Base-by-base conservation (phyloP, 1,139 yeast species). In the Spencermartinsiella ligniputridi region DNA sequence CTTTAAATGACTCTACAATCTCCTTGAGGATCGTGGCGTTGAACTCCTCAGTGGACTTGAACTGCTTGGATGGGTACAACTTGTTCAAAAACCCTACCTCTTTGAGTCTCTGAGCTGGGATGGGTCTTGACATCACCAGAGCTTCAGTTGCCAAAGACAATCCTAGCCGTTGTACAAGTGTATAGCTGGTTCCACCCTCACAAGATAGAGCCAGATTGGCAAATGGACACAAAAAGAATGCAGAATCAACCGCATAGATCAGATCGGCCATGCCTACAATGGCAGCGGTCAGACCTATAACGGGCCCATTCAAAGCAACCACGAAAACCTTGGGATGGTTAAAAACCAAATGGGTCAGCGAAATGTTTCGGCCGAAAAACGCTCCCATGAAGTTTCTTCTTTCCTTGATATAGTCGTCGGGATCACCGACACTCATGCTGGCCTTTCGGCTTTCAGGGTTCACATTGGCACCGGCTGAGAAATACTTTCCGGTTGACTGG, bases 391-490 rank as follows among this genome's bases (percentile, higher is more conserved):
- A 49, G 39, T 48, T 34, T 21, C 53, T 42, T 47, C 55, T 44
- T 25, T 47, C 47, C 20, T 49, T 48, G 32, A 41, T 33, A 29
- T 40, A 48, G 35, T 52, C 57, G 17, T 39, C n/a, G 36, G 40
- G 30, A 41, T 46, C 48, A 13, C 37, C 37, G 9, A 41, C 30
- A 42, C 57, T 43, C 27, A 46, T 50, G 6, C 40, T 25, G 13
- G 63, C 63, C 6, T 17, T 15, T 13, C 17, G 11, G 3, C 9
- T 17, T 11, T 34, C 20, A 6, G 18, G 15, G 68, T 62, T 60
- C 49, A 86, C 76, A 61, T 86, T 82, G 24, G 96, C 96, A 33
- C 97, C 97, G 4, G 96, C 86, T 30, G 90, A 81, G 63, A 88
- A 88, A 62, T 74, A 85, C 52, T 82, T 72, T 1, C 96, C 96